phyloP scores from a whole-genome alignment of 306 rosid genomes.

The Rosa persica region DNA sequence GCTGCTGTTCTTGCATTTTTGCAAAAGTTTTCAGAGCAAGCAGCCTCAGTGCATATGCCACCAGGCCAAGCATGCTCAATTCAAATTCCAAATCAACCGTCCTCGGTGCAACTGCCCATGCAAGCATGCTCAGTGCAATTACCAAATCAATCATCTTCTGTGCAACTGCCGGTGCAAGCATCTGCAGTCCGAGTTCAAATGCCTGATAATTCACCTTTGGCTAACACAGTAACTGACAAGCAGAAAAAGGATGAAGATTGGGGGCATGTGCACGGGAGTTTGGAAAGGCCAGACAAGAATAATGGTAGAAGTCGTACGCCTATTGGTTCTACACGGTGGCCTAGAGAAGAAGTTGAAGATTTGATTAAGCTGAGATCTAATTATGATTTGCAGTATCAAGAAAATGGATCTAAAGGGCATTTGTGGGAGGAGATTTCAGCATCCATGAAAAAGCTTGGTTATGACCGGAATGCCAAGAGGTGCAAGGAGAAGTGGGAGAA shows the following conservation, averaged over 20 bases:
- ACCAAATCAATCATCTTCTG: constrained; percentile 6
- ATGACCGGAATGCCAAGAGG: constrained; percentile 68
- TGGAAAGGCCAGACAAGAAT: constrained; percentile 34
- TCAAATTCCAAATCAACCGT: constrained; percentile 40
- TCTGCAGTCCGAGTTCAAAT: constrained; percentile 14
- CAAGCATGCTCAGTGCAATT: constrained; percentile 34
- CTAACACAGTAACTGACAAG: constrained; percentile 24
- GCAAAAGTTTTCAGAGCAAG: constrained; percentile 50
- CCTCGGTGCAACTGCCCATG: constrained; percentile 31
- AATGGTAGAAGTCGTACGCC: constrained; percentile 39
- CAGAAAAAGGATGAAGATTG: constrained; percentile 35
- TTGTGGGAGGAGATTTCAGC: constrained; percentile 76
- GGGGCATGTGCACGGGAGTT: constrained; percentile 1
- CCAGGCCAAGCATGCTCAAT: constrained; percentile 34
- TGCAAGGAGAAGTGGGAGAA: constrained; percentile 99
- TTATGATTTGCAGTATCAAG: constrained; percentile 52
- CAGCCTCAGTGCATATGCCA: constrained; percentile 30
- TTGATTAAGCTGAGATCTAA: constrained; percentile 64
- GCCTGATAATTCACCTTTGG: constrained; percentile 11
- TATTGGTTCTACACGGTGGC: constrained; percentile 65
- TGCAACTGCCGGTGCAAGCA: background rate
- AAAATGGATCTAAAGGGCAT: constrained; percentile 59
- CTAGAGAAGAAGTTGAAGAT: constrained; percentile 77
- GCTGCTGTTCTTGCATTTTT: constrained; percentile 66
- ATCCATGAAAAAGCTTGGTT: constrained; percentile 63